These are phyloP conservation scores for Cydonia oblonga DNA, from an alignment of 331 rosid genomes.

Conservation along the genomic window DNA sequence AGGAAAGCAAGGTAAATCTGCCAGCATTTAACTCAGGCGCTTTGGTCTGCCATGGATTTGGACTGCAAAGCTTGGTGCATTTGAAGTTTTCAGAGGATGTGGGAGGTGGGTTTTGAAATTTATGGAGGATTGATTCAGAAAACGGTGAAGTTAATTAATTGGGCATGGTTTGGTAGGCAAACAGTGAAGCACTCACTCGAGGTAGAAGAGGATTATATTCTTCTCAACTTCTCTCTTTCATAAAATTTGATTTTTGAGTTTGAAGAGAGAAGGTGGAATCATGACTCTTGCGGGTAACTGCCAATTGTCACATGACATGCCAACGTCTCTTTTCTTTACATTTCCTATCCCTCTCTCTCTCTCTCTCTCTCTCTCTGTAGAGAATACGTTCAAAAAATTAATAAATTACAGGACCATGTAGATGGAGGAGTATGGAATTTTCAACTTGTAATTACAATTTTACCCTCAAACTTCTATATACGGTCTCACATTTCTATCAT, in stretches of 20 bases:
- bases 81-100: neutral
- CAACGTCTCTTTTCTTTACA: conserved; percentile 68
- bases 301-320: conserved; percentile 34
- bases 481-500: neutral
- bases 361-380: neutral
- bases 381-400: conserved; percentile 37
- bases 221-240: neutral
- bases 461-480: too few relatives aligned
- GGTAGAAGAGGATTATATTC: neutral
- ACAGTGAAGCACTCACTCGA: neutral
- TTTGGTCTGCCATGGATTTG: neutral
- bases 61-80: neutral
- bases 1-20: conserved; percentile 19
- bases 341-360: neutral
- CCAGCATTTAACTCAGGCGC: conserved; percentile 9
- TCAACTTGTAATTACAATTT: neutral
- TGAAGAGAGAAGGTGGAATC: too few relatives aligned
- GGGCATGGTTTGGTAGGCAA: conserved; percentile 10
- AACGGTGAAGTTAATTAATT: conserved; percentile 7
- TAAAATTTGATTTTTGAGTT: conserved; percentile 20
- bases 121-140: neutral
- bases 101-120: conserved; percentile 19
- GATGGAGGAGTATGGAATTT: conserved; percentile 1
- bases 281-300: too few relatives aligned
- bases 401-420: conserved; percentile 21